Evolutionary conservation across 2,329 filamentous ascomycete genomes (phyloP), one percentile per base, ranked within the genome.

Genomic region (Hypoxylon sp.): DNA sequence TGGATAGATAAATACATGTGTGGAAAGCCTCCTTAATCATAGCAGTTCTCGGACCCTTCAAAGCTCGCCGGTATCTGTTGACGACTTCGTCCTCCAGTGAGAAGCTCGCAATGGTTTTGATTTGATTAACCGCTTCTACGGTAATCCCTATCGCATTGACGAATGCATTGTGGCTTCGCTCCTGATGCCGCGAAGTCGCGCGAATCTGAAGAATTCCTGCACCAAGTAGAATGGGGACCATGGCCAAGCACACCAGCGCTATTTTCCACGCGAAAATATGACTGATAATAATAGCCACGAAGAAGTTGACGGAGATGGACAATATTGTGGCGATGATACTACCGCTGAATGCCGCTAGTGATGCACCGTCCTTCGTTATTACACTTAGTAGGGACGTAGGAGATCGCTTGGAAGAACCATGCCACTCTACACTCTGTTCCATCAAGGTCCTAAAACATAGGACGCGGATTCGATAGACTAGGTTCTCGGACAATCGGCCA

Each of bases 221-320:
- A 23, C 83, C 83, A 0, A 90, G 78, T 0, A 89, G 79, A 11
- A 89, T 69, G 41, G 63, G 66, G 9, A 67, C 57, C 60, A 69
- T 67, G 0, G 46, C 46, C 7, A 68, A 23, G 23, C 28, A 63
- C 2, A 89, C 86, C 3, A 89, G 69, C 0, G 87, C 86, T 49
- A 89, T 86, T 68, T 83, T 86, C 87, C 87, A 89, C 3, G 86
- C 86, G 57, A 89, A 81, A 30, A 86, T 82, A 62, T 87, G 84
- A 0, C 86, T 83, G 5, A 89, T 70, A 14, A 86, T 80, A 32
- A 89, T 84, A 0, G 84, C 85, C 0, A 82, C 83, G 30, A 87
- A 71, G 13, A 88, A 82, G 72, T 87, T 88, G 69, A 88, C 81
- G 3, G 82, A 69, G 11, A 87, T 85, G 0, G 85, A 84, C 55